A percentile compares a stretch with the other conserved stretches of the same genome.
phyloP scores from a whole-genome alignment of 129 eudicot species.

The Chrysanthemum makinoi region DNA sequence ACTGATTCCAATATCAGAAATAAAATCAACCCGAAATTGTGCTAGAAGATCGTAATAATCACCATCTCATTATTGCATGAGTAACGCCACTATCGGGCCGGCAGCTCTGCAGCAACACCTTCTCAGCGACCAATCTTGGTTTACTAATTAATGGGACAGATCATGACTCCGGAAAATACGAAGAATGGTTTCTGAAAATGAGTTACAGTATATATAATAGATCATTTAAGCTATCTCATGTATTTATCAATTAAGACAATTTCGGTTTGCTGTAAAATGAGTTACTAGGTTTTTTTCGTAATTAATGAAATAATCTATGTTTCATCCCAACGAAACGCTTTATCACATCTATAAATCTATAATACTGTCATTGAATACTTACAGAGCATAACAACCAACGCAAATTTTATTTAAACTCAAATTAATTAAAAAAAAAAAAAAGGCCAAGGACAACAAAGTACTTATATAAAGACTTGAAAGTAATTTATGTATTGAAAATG shows the following conservation, averaged over 20 bases:
- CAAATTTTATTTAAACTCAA: too few relatives aligned
- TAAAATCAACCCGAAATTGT: not conserved
- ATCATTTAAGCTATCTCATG: slow-evolving; percentile 14
- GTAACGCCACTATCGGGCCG: slow-evolving; percentile 74
- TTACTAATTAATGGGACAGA: slow-evolving; percentile 32
- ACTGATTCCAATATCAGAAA: slow-evolving; percentile 44
- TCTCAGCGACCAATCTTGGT: slow-evolving; percentile 72
- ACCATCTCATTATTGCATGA: slow-evolving; percentile 94
- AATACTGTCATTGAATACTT: too few relatives aligned
- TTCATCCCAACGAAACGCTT: too few relatives aligned
- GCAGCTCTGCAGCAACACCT: slow-evolving; percentile 63
- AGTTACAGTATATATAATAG: not conserved
- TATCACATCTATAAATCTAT: too few relatives aligned
- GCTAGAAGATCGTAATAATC: not conserved
- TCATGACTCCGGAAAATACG: slow-evolving; percentile 32
- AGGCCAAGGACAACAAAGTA: too few relatives aligned
- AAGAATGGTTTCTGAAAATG: slow-evolving; percentile 12
- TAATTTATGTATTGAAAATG: too few relatives aligned
- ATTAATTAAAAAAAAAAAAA: too few relatives aligned
- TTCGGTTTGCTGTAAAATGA: not conserved
- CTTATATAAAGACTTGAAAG: too few relatives aligned
- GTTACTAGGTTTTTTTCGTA: too few relatives aligned
- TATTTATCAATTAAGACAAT: not conserved
- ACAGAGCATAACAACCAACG: too few relatives aligned
- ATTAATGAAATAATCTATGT: not conserved